Percentiles rank a stretch among this genome's conserved stretches.
Evolutionary conservation across 2,329 filamentous ascomycete genomes (phyloP).

Genomic region (Aspergillus udagawae): DNA sequence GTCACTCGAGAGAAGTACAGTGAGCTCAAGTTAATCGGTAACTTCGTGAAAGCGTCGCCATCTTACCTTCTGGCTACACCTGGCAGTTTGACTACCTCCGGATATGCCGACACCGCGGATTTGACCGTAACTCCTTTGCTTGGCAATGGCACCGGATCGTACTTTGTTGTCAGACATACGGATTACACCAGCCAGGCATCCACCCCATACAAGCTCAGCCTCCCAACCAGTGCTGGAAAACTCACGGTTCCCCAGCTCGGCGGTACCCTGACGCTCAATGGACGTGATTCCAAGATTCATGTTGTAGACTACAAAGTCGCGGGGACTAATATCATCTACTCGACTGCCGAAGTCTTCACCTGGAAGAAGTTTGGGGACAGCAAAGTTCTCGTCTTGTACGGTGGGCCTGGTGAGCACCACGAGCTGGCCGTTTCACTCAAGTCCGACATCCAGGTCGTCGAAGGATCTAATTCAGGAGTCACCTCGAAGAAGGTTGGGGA

Average conservation of each 20-base stretch:
- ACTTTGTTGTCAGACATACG: conserved; percentile 63
- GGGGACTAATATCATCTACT: conserved; percentile 40
- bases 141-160: conserved; percentile 50
- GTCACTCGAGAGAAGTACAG: conserved; percentile 72
- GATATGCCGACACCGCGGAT: conserved; percentile 52
- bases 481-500: conserved; percentile 25
- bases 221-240: conserved; percentile 44
- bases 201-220: conserved; percentile 59
- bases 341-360: conserved; percentile 43
- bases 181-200: conserved; percentile 58
- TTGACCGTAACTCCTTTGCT: conserved; percentile 60
- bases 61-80: conserved; percentile 62
- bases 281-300: conserved; percentile 44
- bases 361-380: conserved; percentile 57
- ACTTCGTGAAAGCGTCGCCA: conserved; percentile 70
- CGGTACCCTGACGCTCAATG: conserved; percentile 35
- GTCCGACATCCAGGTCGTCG: conserved; percentile 24
- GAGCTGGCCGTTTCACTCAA: conserved; percentile 36
- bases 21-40: conserved; percentile 71
- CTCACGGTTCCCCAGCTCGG: conserved; percentile 41
- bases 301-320: conserved; percentile 40
- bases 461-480: conserved; percentile 30
- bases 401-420: conserved; percentile 37
- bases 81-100: conserved; percentile 36
- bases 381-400: conserved; percentile 45